Conservation (phyloP, 257 asterid species). For the Przewalskia tangutica region DNA sequence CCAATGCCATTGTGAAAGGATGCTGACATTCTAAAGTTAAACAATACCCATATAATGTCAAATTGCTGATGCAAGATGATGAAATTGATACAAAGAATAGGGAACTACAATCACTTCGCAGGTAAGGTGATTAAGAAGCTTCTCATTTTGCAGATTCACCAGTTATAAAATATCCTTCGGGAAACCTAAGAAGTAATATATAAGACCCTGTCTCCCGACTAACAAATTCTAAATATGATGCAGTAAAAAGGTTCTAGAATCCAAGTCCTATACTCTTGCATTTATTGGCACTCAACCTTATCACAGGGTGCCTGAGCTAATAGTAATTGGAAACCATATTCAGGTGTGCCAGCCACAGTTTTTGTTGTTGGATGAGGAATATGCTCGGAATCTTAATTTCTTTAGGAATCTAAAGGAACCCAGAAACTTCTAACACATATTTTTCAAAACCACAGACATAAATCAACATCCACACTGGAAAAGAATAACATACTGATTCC, state of each 20-base stretch:
- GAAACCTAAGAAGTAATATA: neutral
- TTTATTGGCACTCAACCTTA: neutral
- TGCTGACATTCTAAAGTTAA: conserved; percentile 28
- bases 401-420: neutral
- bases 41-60: conserved; percentile 4
- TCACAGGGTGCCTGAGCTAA: neutral
- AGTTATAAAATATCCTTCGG: neutral
- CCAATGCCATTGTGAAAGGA: conserved; percentile 38
- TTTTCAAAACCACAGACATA: neutral
- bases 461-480: neutral
- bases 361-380: neutral
- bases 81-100: neutral
- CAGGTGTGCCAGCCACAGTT: neutral
- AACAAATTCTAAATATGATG: neutral
- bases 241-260: neutral
- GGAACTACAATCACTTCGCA: neutral
- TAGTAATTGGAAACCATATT: neutral
- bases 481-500: neutral
- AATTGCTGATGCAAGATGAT: neutral
- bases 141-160: neutral
- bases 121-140: neutral
- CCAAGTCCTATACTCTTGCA: neutral
- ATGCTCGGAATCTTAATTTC: neutral
- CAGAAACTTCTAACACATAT: neutral
- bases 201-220: neutral